phyloP scores from a whole-genome alignment of 2,329 filamentous ascomycete genomes.

The Diplodia sapinea region DNA sequence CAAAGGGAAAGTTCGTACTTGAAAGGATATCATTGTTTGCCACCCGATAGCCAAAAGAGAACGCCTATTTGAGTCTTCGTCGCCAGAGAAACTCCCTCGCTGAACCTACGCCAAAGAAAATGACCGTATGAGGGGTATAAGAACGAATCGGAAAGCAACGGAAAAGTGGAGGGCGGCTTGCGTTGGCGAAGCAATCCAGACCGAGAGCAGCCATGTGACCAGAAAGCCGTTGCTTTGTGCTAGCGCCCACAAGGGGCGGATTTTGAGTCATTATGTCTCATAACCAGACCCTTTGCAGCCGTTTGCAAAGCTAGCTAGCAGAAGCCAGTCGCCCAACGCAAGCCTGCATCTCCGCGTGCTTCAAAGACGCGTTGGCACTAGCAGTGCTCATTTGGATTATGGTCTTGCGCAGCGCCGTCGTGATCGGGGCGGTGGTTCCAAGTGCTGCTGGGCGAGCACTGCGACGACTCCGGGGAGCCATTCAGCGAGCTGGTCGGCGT shows the following conservation, averaged over 20 bases:
- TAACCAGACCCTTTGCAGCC: background rate
- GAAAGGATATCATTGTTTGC: background rate
- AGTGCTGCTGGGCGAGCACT: conserved; percentile 42
- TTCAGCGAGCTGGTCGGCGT: conserved; percentile 46
- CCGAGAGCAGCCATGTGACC: conserved; percentile 5
- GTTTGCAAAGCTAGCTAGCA: conserved; percentile 1
- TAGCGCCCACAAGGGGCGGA: background rate
- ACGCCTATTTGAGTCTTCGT: conserved; percentile 1
- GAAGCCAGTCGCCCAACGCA: background rate
- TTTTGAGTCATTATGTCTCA: conserved; percentile 22
- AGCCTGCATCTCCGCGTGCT: background rate
- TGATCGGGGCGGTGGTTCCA: conserved; percentile 2
- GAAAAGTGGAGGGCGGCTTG: background rate
- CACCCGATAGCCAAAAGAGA: background rate
- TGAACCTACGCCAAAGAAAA: background rate
- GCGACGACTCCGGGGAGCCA: conserved; percentile 46
- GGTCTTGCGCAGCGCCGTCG: background rate
- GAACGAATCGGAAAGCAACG: conserved; percentile 20
- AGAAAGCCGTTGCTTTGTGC: background rate
- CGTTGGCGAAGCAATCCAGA: background rate
- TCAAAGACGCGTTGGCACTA: background rate
- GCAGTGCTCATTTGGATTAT: background rate
- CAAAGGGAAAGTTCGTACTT: background rate
- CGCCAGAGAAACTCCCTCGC: conserved; percentile 13
- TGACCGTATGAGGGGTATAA: conserved; percentile 7